Base-by-base conservation (phyloP, 306 rosid species). In the Malus orientalis region DNA sequence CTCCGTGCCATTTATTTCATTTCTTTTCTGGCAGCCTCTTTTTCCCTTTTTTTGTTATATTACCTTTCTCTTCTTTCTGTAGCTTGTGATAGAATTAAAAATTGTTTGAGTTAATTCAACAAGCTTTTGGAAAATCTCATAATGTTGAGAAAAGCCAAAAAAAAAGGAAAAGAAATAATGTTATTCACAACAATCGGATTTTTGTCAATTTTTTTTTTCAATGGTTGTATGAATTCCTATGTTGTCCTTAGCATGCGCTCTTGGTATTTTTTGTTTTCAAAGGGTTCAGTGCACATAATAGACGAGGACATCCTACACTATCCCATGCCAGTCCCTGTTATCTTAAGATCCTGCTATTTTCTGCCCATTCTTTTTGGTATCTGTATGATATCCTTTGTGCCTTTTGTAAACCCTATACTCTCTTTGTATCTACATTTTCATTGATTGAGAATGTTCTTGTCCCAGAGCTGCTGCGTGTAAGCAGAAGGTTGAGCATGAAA, bases 401-500 rank as follows among this genome's bases (percentile, higher is more conserved):
- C 16, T 68, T 49, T 51, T 70, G 42, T 55, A 22, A 45, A 13
- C 25, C 33, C 27, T 73, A 68, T 9, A 27, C 36, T 57, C 63
- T 73, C 62, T 69, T 74, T 44, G 75, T 11, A 33, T 8, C 72
- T 64, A 69, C 19, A 27, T 67, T 71, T 81, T 44, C 59, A 84
- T 68, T 85, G 63, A 88, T 53, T 6, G 59, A 74, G 79, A 47
- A 75, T 76, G 59, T 77, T 74, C 85, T 82, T 84, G 74, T 80
- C 36, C 68, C 93, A 95, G 98, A 95, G 83, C 85, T 95, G 68
- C 86, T 92, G 78, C 98, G 98, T 6, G 91, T 92, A 71, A 78
- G 88, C 75, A 87, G 92, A 87, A 90, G 96, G 89, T 84, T 95
- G 81, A 87, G 90, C 91, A 73, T 90, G 97, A 95, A 85, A 88